Percentiles rank a stretch among this genome's conserved stretches.
These are phyloP conservation scores for Opeltia flavorubescens DNA, from an alignment of 495 filamentous ascomycete species.

Conservation along the genomic window DNA sequence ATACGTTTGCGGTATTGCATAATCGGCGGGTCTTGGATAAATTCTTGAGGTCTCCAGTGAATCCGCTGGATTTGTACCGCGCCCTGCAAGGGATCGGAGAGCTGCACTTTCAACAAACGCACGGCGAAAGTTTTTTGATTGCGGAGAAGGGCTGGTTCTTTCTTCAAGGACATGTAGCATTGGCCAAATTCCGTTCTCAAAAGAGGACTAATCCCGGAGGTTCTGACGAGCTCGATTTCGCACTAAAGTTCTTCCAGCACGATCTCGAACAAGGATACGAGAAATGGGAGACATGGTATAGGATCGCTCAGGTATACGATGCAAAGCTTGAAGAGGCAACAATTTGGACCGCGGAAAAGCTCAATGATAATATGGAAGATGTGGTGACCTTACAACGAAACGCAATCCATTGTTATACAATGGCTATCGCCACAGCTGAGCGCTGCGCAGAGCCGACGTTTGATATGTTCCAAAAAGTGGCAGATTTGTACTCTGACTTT, in stretches of 20 bases:
- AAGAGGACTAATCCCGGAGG: slow-evolving; percentile 64
- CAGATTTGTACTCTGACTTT: slow-evolving; percentile 81
- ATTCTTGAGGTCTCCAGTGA: slow-evolving; percentile 66
- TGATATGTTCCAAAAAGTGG: slow-evolving; percentile 51
- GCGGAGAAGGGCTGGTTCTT: slow-evolving; percentile 88
- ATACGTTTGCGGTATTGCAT: slow-evolving; percentile 37
- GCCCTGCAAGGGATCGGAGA: slow-evolving; percentile 62
- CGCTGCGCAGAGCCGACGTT: slow-evolving; percentile 44
- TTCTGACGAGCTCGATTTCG: slow-evolving; percentile 76
- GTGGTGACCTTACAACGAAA: slow-evolving; percentile 62
- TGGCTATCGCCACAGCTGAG: slow-evolving; percentile 66
- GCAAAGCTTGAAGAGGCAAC: slow-evolving; percentile 81
- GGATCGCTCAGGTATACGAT: slow-evolving; percentile 84
- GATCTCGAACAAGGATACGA: slow-evolving; percentile 76
- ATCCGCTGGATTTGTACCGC: slow-evolving; percentile 66
- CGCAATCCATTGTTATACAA: slow-evolving; percentile 85
- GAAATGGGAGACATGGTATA: slow-evolving; percentile 93
- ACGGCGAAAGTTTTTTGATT: slow-evolving; percentile 40
- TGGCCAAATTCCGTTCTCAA: slow-evolving; percentile 77
- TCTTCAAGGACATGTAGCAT: slow-evolving; percentile 69
- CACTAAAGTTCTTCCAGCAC: slow-evolving; percentile 63
- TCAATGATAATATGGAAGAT: slow-evolving; percentile 71
- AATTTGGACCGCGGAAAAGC: slow-evolving; percentile 89
- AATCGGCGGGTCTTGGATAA: slow-evolving; percentile 62
- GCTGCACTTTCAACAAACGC: slow-evolving; percentile 33